phyloP scores from a whole-genome alignment of 768 basidiomycete genomes.

The Phallus indusiatus region DNA sequence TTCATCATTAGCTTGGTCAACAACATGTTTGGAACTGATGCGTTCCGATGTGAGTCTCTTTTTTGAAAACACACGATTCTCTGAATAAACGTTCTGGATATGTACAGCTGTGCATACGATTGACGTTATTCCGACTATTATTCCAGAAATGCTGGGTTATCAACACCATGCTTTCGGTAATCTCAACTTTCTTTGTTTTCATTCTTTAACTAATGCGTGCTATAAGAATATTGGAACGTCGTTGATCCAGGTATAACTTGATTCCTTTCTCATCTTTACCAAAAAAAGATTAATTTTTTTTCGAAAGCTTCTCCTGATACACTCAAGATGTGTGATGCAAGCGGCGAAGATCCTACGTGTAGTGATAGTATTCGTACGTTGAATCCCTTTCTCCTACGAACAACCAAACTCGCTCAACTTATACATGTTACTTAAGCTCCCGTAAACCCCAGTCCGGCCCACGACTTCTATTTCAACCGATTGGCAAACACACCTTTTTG shows the following conservation, averaged over 20 bases:
- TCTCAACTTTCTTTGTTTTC: conserved; percentile 15
- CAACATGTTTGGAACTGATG: background rate
- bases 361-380: conserved; percentile 38
- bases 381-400: background rate
- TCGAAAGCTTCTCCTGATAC: conserved; percentile 18
- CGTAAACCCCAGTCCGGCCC: background rate
- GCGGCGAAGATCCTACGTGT: conserved; percentile 38
- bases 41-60: background rate
- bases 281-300: background rate
- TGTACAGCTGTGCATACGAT: conserved; percentile 33
- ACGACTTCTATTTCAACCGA: no score
- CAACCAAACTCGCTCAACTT: background rate
- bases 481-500: no score
- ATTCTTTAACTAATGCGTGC: conserved; percentile 17
- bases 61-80: conserved; percentile 32
- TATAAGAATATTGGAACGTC: conserved; percentile 40
- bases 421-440: background rate
- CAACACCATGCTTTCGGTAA: conserved; percentile 25
- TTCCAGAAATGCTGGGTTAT: conserved; percentile 37
- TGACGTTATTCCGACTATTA: conserved; percentile 46
- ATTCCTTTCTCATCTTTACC: background rate
- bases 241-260: conserved; percentile 27
- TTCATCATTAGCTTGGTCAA: background rate
- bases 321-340: conserved; percentile 32
- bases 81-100: conserved; percentile 1